Evolutionary conservation across 2,329 filamentous ascomycete species (phyloP), one percentile per base, ranked within the genome.

Genomic region (Fusarium acutatum): DNA sequence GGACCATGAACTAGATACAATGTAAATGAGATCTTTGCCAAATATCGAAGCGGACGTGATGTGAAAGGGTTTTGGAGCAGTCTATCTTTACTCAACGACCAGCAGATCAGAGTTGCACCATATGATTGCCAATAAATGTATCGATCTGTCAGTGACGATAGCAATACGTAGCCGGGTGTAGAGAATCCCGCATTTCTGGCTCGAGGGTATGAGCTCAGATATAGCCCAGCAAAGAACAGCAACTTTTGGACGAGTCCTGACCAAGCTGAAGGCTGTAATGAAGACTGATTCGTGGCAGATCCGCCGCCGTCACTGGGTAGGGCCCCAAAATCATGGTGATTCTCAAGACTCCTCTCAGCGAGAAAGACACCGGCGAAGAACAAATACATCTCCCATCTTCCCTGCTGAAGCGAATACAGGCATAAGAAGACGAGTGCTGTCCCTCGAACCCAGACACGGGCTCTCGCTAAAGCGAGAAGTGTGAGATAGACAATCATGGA

Each of bases 271-370:
- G 9, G 4, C 3, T 2, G 32, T 9, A 22, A 6, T 17, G 18
- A 18, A 22, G 9, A 2, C 3, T 10, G 6, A 12, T 2, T 20
- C 4, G 5, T 20, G 2, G 24, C 49, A 52, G 32, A 35, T 15
- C 37, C 49, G 4, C 49, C 32, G 2, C 30, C n/a, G 0, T 37
- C 49, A 2, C 2, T 17, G 2, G 18, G 13, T 6, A 17, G 18
- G 22, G 18, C 9, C 2, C 11, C 32, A 2, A 2, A 5, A 12
- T 11, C 7, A 35, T 15, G 5, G 0, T 17, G 4, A 5, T 4
- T 37, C 5, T 35, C 0, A 4, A 52, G 49, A 6, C 32, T 52
- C 10, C 49, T 52, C n/a, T 52, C 49, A 0, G 24, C 32, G 6
- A 52, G 49, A 14, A 37, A 37, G 9, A 37, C 24, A 0, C 49